Conservation (phyloP, 345 rosid species). For the Erodium maritimum region DNA sequence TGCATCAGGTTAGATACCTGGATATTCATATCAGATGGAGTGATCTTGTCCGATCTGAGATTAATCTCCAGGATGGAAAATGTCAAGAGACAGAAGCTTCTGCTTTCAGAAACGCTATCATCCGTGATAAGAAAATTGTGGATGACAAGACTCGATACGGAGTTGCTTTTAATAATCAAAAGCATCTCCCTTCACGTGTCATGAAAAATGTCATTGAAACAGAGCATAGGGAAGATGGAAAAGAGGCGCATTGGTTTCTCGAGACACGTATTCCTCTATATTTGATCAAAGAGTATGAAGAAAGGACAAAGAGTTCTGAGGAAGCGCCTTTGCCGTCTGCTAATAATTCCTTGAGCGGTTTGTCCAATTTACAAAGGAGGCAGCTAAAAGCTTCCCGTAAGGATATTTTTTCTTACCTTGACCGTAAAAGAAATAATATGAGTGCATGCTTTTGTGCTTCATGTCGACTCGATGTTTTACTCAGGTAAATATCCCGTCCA, state of each 20-base stretch:
- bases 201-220: conserved; percentile 59
- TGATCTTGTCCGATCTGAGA: conserved; percentile 82
- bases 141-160: conserved; percentile 58
- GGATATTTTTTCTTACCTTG: conserved; percentile 55
- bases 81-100: conserved; percentile 70
- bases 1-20: conserved; percentile 72
- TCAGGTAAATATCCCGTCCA: conserved; percentile 40
- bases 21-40: conserved; percentile 83
- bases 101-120: conserved; percentile 72
- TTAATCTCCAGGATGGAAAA: conserved; percentile 58
- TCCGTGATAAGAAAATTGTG: conserved; percentile 55
- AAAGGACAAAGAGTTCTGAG: conserved; percentile 17
- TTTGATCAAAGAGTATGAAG: conserved; percentile 83
- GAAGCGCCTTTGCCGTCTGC: conserved; percentile 20
- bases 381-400: conserved; percentile 67
- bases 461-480: conserved; percentile 52
- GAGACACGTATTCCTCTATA: conserved; percentile 71
- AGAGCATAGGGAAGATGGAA: conserved; percentile 45
- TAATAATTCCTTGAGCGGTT: conserved; percentile 20
- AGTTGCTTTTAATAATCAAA: conserved; percentile 70
- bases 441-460: conserved; percentile 68
- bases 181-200: conserved; percentile 89
- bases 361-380: conserved; percentile 51
- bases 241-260: conserved; percentile 67
- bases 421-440: conserved; percentile 49